Conservation (phyloP, 2,329 filamentous ascomycete species). For the Hypoxylon sp. region DNA sequence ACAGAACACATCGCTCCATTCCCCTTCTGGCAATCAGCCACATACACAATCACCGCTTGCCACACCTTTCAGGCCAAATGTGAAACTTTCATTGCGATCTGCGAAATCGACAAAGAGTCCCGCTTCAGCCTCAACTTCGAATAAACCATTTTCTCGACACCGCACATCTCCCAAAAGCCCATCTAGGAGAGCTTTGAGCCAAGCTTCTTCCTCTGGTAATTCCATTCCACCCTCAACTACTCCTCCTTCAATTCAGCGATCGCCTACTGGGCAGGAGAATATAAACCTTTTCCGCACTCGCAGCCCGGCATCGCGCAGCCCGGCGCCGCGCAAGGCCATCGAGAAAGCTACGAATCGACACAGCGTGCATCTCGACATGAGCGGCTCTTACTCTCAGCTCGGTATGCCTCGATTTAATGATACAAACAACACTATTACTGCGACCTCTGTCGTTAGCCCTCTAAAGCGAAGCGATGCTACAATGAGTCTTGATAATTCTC, state of each 20-base stretch:
- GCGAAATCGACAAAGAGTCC: slow-evolving; percentile 69
- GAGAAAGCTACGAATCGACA: slow-evolving; percentile 67
- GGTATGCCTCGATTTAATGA: slow-evolving; percentile 68
- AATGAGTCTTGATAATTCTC: slow-evolving; percentile 87
- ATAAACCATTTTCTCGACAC: slow-evolving; percentile 70
- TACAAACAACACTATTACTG: slow-evolving; percentile 60
- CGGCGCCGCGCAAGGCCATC: slow-evolving; percentile 60
- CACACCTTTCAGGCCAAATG: slow-evolving; percentile 75
- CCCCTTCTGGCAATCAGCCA: slow-evolving; percentile 49
- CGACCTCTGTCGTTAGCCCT: slow-evolving; percentile 79
- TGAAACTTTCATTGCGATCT: slow-evolving; percentile 76
- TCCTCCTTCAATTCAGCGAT: slow-evolving; percentile 60
- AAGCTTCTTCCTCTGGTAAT: slow-evolving; percentile 80
- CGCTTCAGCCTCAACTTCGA: slow-evolving; percentile 59
- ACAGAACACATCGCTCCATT: slow-evolving; percentile 61
- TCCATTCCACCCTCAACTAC: slow-evolving; percentile 64
- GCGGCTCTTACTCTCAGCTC: slow-evolving; percentile 67
- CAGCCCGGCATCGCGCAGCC: slow-evolving; percentile 61
- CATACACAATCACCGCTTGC: slow-evolving; percentile 66
- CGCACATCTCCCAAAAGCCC: slow-evolving; percentile 82
- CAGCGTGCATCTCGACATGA: slow-evolving; percentile 71
- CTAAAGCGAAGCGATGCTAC: slow-evolving; percentile 92
- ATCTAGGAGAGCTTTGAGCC: slow-evolving; percentile 80
- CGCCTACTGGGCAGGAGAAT: slow-evolving; percentile 63
- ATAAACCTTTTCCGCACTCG: slow-evolving; percentile 52